Evolutionary conservation across 2,329 filamentous ascomycete species (phyloP).

Genomic region (Lasiodiplodia sp.): DNA sequence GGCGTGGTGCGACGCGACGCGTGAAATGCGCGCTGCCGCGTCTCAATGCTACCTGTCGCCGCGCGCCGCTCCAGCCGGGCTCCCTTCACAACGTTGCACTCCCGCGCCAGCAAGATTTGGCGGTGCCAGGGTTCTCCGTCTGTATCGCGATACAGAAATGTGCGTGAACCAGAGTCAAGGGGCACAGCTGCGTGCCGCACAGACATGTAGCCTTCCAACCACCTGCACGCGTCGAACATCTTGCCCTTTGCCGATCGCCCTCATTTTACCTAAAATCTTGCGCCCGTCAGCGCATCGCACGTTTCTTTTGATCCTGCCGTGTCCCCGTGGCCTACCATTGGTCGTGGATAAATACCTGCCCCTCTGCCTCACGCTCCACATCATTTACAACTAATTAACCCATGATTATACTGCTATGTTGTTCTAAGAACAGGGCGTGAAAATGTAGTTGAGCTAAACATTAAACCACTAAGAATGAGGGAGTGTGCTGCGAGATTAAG

Average conservation of each 20-base stretch:
- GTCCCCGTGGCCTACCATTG: neutral
- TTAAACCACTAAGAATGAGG: too few relatives aligned
- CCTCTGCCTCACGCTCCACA: neutral
- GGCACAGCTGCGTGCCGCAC: neutral
- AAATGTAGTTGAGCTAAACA: too few relatives aligned
- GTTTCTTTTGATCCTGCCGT: neutral
- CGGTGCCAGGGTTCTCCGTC: neutral
- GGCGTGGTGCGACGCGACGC: neutral
- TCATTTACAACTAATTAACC: neutral
- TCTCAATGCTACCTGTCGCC: neutral
- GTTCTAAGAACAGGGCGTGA: too few relatives aligned
- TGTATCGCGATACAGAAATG: constrained; percentile 21
- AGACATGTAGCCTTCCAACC: neutral
- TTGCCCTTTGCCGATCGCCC: neutral
- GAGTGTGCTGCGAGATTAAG: too few relatives aligned
- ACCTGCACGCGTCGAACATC: neutral
- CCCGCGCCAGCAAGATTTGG: neutral
- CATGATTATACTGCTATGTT: too few relatives aligned
- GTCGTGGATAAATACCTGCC: neutral
- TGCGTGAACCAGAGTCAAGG: neutral
- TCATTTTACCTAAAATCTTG: neutral
- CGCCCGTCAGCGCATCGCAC: neutral
- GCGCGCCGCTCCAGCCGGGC: neutral
- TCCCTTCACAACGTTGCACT: neutral
- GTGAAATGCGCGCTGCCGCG: neutral